These are phyloP conservation scores for Sporothrix phasma DNA, from an alignment of 2,329 filamentous ascomycete species.

Conservation along the genomic window DNA sequence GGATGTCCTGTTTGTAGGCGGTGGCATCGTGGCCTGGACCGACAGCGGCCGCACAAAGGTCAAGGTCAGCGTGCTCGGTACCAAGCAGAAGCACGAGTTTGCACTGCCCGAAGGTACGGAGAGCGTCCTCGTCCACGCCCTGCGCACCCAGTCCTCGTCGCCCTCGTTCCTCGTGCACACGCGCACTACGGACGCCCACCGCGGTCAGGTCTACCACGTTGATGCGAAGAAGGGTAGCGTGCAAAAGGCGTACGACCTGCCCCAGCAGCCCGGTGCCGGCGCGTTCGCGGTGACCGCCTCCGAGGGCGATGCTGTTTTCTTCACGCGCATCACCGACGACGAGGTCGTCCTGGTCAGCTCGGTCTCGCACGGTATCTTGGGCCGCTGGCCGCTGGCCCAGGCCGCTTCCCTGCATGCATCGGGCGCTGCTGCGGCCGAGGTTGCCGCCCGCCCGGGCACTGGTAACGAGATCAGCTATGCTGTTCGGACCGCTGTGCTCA, in stretches of 20 bases:
- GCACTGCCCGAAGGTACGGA: slow-evolving; percentile 15
- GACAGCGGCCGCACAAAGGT: slow-evolving; percentile 53
- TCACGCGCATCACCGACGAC: slow-evolving; percentile 68
- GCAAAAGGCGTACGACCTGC: slow-evolving; percentile 70
- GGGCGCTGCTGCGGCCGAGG: slow-evolving; percentile 48
- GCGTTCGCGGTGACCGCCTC: slow-evolving; percentile 67
- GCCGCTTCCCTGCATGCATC: slow-evolving; percentile 32
- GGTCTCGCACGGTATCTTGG: slow-evolving; percentile 63
- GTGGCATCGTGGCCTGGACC: slow-evolving; percentile 68
- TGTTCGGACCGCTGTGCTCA: slow-evolving; percentile 64
- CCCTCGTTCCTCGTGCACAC: slow-evolving; percentile 74
- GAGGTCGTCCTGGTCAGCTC: slow-evolving; percentile 70
- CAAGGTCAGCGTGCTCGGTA: slow-evolving; percentile 61
- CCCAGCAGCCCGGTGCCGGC: slow-evolving; percentile 58
- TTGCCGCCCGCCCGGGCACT: slow-evolving; percentile 58
- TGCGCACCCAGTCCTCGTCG: slow-evolving; percentile 33
- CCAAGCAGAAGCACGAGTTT: slow-evolving; percentile 37
- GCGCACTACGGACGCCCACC: slow-evolving; percentile 47
- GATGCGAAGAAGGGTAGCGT: slow-evolving; percentile 59
- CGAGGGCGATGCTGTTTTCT: slow-evolving; percentile 71
- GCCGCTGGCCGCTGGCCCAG: slow-evolving; percentile 53
- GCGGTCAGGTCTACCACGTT: slow-evolving; percentile 74
- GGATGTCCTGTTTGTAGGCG: slow-evolving; percentile 64
- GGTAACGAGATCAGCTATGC: slow-evolving; percentile 51
- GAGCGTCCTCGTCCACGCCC: slow-evolving; percentile 11